Evolutionary conservation across 192 early-diverging fungal genomes (phyloP).

Genomic region (Cetraspora pellucida): DNA sequence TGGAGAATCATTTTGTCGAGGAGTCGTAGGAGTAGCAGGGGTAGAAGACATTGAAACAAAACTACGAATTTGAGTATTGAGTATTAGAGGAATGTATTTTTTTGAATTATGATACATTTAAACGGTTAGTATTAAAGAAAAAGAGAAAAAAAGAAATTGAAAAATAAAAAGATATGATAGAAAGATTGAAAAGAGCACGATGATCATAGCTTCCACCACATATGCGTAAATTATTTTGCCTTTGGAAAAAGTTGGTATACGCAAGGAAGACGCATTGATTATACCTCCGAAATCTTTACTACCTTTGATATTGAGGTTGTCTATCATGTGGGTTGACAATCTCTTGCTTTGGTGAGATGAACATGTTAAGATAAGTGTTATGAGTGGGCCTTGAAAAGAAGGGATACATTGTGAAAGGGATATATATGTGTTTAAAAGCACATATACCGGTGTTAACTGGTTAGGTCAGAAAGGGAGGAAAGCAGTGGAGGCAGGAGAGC

Average conservation of each 20-base stretch:
- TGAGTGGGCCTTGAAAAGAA: slow-evolving; percentile 18
- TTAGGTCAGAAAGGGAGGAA: neutral
- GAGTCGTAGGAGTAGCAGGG: neutral
- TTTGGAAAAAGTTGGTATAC: too few species aligned
- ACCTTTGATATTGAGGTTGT: slow-evolving; percentile 6
- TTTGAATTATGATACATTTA: too few species aligned
- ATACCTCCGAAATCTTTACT: neutral
- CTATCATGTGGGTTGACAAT: neutral
- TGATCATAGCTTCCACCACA: too few species aligned
- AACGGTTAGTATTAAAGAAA: too few species aligned
- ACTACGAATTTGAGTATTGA: neutral
- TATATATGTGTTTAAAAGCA: neutral
- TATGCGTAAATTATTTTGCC: too few species aligned
- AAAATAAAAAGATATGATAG: too few species aligned
- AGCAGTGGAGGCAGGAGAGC: neutral
- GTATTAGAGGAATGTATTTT: neutral
- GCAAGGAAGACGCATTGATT: too few species aligned
- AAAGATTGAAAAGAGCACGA: too few species aligned
- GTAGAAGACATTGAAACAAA: slow-evolving; percentile 28
- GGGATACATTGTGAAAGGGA: slow-evolving; percentile 5
- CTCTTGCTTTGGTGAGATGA: slow-evolving; percentile 24
- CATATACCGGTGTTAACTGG: neutral
- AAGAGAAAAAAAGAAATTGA: too few species aligned
- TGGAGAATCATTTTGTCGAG: slow-evolving; percentile 23
- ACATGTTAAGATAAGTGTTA: neutral